Conservation (phyloP, 106 monocot species). For the Apostasia shenzhenica region DNA sequence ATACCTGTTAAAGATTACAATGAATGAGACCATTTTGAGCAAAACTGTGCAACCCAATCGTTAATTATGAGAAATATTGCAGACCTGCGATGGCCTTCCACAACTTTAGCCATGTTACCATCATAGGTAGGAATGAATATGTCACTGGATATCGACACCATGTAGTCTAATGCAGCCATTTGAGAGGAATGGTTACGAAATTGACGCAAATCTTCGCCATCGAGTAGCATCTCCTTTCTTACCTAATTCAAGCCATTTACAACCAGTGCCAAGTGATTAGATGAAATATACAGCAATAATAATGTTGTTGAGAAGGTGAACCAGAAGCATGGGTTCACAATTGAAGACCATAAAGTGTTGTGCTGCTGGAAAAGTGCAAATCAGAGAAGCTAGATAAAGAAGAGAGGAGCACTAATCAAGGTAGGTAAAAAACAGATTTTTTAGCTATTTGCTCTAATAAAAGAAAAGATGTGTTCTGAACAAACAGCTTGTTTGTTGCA, state of each 20-base stretch:
- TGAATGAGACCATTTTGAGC: not conserved
- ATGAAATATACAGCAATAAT: no score
- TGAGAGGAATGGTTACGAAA: slow-evolving; percentile 70
- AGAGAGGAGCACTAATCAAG: no score
- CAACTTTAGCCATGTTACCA: slow-evolving; percentile 88
- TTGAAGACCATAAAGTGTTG: no score
- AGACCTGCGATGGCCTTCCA: slow-evolving; percentile 74
- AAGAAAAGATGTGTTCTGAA: no score
- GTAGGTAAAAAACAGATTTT: no score
- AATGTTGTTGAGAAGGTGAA: no score
- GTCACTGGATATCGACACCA: slow-evolving; percentile 67
- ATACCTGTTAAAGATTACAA: slow-evolving; percentile 29
- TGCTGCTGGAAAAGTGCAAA: no score
- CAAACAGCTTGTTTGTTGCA: no score
- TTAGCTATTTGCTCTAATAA: no score
- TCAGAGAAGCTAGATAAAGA: no score
- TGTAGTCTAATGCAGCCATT: slow-evolving; percentile 81
- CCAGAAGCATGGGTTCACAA: no score
- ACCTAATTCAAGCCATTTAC: slow-evolving; percentile 24
- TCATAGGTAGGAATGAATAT: slow-evolving; percentile 68
- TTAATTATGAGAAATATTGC: not conserved
- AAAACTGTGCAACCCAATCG: not conserved
- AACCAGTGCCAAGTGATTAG: not conserved
- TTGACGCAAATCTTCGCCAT: slow-evolving; percentile 44
- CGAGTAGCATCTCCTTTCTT: slow-evolving; percentile 62